Evolutionary conservation across 139 green algal genomes (phyloP), one percentile per base, ranked within the genome.

Genomic region (Desmodesmus armatus): DNA sequence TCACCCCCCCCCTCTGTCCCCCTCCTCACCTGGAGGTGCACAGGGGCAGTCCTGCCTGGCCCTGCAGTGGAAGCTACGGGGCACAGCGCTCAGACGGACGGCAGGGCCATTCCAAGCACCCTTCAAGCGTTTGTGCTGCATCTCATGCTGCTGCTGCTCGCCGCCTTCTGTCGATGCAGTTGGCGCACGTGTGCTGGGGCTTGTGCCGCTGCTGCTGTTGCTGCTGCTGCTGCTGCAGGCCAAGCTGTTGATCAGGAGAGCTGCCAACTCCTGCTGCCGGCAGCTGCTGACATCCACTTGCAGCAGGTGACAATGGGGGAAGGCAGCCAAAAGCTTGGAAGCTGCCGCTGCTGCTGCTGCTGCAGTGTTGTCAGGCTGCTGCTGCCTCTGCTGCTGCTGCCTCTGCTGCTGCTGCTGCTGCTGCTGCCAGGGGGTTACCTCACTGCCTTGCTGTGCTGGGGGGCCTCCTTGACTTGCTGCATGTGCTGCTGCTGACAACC

Each of bases 41-140:
- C 37, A 15, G 35, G 76, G 76, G 33, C 72, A 41, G 27, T 82
- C 76, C 27, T 82, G 76, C 55, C 19, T 21, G 15, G 51, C 35
- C 27, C 27, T 21, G 55, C 76, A 82, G 55, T 82, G 76, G 55
- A 72, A 82, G 76, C 76, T 82, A 25, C 76, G 76, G 19, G 71
- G 76, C 53, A 82, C 19, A 19, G 76, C 76, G 55, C 72, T n/a
- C 5, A 82, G 55, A n/a, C 55, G 55, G 35, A 75, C 37, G 47
- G 47, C 67, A 13, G 67, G 35, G 13, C n/a, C n/a, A n/a, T n/a
- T n/a, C n/a, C n/a, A n/a, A n/a, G n/a, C n/a, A n/a, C n/a, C n/a
- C n/a, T n/a, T n/a, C n/a, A n/a, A n/a, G n/a, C n/a, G n/a, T n/a
- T n/a, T n/a, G n/a, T n/a, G n/a, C n/a, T n/a, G n/a, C n/a, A n/a